Evolutionary conservation across 1,139 yeast genomes (phyloP).

Genomic region (Casaregolazyma suthepensis): DNA sequence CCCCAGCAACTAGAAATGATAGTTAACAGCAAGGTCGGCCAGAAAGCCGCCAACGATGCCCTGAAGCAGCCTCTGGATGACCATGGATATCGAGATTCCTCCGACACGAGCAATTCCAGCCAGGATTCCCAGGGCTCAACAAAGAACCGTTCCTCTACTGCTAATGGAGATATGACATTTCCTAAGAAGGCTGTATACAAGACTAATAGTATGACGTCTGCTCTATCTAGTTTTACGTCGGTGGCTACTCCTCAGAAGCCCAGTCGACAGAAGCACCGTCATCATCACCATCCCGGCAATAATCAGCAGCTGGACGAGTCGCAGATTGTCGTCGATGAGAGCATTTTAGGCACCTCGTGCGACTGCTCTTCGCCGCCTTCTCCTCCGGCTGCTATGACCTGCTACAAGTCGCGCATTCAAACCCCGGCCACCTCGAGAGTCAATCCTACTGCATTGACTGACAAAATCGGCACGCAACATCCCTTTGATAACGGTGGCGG

Average conservation of each 20-base stretch:
- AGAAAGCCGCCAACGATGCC: background rate
- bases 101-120: background rate
- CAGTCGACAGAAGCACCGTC: conserved; percentile 9
- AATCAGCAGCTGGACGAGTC: conserved; percentile 4
- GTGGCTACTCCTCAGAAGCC: background rate
- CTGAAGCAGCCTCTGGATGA: background rate
- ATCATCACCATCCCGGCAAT: conserved; percentile 6
- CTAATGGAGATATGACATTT: conserved; percentile 12
- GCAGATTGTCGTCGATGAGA: conserved; percentile 8
- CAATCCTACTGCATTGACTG: conserved; percentile 20
- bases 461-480: conserved; percentile 31
- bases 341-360: conserved; percentile 19
- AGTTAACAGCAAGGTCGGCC: background rate
- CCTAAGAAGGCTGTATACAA: conserved; percentile 17
- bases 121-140: background rate
- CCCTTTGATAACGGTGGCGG: conserved; percentile 22
- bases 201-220: conserved; percentile 18
- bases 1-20: background rate
- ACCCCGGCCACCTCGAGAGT: conserved; percentile 29
- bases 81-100: background rate
- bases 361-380: conserved; percentile 19
- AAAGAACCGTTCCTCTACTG: conserved; percentile 1
- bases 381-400: conserved; percentile 14
- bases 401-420: conserved; percentile 28
- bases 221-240: conserved; percentile 18